These are phyloP conservation scores for Cudoniella acicularis DNA, from an alignment of 495 filamentous ascomycete species.

Conservation along the genomic window DNA sequence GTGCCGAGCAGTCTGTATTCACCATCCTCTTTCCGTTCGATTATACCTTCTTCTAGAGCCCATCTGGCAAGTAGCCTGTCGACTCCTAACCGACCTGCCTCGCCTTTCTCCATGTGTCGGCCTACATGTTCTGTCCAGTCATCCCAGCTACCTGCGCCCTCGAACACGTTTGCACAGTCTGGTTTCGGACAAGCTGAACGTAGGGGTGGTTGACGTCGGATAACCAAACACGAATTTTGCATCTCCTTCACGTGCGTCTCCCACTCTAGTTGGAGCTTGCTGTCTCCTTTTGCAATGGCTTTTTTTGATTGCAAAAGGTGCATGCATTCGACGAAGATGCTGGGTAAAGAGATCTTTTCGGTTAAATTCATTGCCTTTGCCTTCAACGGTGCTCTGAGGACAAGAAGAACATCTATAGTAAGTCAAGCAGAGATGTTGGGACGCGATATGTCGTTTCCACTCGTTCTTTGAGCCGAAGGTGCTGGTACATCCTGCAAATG, in stretches of 20 bases:
- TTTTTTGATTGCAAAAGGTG: constrained; percentile 38
- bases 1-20: constrained; percentile 43
- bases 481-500: constrained; percentile 76
- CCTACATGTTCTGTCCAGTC: constrained; percentile 91
- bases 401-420: constrained; percentile 82
- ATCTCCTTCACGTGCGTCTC: constrained; percentile 55
- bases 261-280: constrained; percentile 51
- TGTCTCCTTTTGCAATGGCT: constrained; percentile 44
- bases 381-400: constrained; percentile 55
- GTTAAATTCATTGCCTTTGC: constrained; percentile 54
- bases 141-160: constrained; percentile 75
- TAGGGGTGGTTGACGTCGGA: constrained; percentile 61
- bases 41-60: constrained; percentile 55
- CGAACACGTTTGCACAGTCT: constrained; percentile 66
- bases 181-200: constrained; percentile 62
- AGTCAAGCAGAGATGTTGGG: constrained; percentile 80
- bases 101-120: constrained; percentile 72
- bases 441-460: constrained; percentile 91
- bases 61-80: constrained; percentile 51
- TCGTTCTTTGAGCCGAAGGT: constrained; percentile 94
- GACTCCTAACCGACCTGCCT: constrained; percentile 45
- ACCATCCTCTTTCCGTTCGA: constrained; percentile 47
- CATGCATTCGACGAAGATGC: constrained; percentile 75
- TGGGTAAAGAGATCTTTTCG: constrained; percentile 81
- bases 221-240: constrained; percentile 65